Base-by-base conservation (phyloP, 345 rosid genomes). In the Crucihimalaya himalaica region DNA sequence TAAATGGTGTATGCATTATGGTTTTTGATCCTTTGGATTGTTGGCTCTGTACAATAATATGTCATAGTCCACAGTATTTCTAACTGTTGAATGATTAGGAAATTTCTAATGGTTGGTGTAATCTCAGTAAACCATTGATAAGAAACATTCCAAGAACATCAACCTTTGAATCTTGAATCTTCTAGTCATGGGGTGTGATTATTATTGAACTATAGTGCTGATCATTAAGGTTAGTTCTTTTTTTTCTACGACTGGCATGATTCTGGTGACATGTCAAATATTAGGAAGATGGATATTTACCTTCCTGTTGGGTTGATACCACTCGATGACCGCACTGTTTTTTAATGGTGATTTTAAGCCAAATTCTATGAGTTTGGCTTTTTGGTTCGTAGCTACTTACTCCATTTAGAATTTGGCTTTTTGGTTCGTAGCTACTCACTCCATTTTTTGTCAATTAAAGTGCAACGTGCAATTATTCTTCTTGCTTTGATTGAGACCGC, bases 11-110 rank as follows among this genome's bases (percentile, higher is more conserved):
- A 57, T 57, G 54, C 15, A 29, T 31, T 56, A 19, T 29, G 14
- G 66, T 28, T 70, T 45, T 29, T 57, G 66, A 70, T 46, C 16
- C 34, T 57, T 58, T 46, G 66, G 46, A 58, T 6, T 31, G 23
- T 21, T 45, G 10, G 23, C 2, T 8, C 37, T 32, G 37, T 8
- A 32, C 37, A 32, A 8, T 32, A n/a, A n/a, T n/a, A n/a, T n/a
- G n/a, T n/a, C n/a, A 8, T 32, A 32, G 37, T 31, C 31, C 19
- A 31, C 14, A 45, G 48, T 52, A 3, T n/a, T 52, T 3, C 21
- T 11, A 13, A 20, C n/a, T 23, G 5, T 16, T 5, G 46, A 7
- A 32, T 56, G 55, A 43, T 69, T 42, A 19, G 23, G 57, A 20
- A 48, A 25, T 47, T 18, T 60, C 39, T 23, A 45, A 9, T 32